Base-by-base conservation (phyloP, 805 yeast genomes). In the Tetrapisispora arboricola region DNA sequence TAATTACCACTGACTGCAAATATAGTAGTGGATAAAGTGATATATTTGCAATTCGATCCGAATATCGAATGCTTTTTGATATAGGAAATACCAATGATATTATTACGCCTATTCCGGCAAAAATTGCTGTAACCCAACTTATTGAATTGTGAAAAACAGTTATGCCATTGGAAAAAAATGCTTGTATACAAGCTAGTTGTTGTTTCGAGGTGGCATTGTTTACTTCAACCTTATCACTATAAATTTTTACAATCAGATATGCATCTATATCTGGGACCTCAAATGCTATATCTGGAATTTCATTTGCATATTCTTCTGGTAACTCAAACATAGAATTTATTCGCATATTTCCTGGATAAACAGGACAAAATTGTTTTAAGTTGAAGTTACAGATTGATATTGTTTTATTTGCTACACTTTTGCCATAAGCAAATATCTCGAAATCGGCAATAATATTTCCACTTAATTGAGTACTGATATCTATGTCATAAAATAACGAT, bases 91-190 rank as follows among this genome's bases (percentile, higher is more conserved):
- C 47, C 5, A 94, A 88, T n/a, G 94, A 84, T 15, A 80, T 71
- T 34, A 87, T 64, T 44, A 88, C 63, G n/a, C 96, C 95, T 24
- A 84, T 61, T 47, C 96, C 96, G 1, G 94, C 86, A 52, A 87
- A 69, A 17, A 81, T 80, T 1, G 96, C 96, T 16, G 95, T 85
- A 31, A 85, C 94, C 96, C 96, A 88, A 63, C 84, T 82, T 43
- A 81, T 87, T 49, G 84, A 84, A 2, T 74, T 68, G 56, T 85
- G 95, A 33, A 83, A 65, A 17, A 86, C 90, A 2, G 94, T 79
- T 53, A 79, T 83, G 28, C 88, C 86, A 57, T 86, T 86, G 17
- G 79, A 54, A 55, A 86, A 78, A 44, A 73, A 72, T 15, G 85
- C 78, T 56, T 83, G 90, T 42, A 86, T 68, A 58, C 95, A 86